These are phyloP conservation scores for Haematococcus sp. DNA, from an alignment of 139 green algal genomes.

Conservation along the genomic window DNA sequence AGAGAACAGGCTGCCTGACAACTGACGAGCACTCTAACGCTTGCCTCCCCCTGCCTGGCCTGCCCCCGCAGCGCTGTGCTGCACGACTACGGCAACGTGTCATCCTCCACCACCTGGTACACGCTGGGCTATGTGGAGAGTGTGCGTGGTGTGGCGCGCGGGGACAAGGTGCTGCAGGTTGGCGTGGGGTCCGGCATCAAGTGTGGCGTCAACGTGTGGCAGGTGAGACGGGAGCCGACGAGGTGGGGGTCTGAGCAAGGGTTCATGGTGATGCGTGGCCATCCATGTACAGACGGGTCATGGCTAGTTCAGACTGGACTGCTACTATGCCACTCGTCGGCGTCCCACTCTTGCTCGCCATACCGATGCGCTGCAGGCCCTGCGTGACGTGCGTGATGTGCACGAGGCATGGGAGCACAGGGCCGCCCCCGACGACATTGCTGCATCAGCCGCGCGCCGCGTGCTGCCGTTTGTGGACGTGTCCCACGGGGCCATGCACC, in stretches of 20 bases:
- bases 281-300: neutral
- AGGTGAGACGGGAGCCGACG: too few species aligned
- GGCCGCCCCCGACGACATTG: constrained; percentile 13
- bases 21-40: too few species aligned
- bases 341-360: neutral
- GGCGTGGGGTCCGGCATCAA: constrained; percentile 56
- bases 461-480: constrained; percentile 5
- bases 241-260: too few species aligned
- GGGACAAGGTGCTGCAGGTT: constrained; percentile 43
- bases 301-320: neutral
- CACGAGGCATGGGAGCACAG: constrained; percentile 48
- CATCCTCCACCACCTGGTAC: constrained; percentile 5
- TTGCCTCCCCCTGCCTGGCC: too few species aligned
- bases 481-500: neutral
- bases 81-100: constrained; percentile 10
- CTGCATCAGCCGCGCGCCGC: neutral
- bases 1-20: too few species aligned
- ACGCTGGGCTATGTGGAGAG: constrained; percentile 50
- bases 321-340: neutral
- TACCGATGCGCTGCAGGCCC: too few species aligned
- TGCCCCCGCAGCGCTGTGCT: constrained; percentile 3
- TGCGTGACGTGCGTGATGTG: constrained; percentile 41
- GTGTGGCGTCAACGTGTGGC: constrained; percentile 51
- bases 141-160: constrained; percentile 39
- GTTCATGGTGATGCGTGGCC: neutral